Evolutionary conservation across 1,139 yeast species (phyloP).

Genomic region (Diutina neorugosa): DNA sequence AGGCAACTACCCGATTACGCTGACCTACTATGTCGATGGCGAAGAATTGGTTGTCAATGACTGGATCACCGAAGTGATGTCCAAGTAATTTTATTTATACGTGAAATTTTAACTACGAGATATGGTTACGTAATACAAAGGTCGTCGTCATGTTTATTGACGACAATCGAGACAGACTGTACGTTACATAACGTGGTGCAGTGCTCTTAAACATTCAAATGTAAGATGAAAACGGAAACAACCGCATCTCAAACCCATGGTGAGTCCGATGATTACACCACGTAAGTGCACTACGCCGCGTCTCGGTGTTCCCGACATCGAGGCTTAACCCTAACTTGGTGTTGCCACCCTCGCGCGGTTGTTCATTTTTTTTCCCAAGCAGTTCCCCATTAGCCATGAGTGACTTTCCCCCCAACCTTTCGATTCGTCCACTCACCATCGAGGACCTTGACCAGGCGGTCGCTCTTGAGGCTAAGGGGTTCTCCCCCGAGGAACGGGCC

Average conservation of each 20-base stretch:
- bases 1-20: constrained; percentile 20
- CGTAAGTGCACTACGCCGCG: not conserved
- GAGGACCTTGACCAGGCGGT: constrained; percentile 55
- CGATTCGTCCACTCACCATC: constrained; percentile 69
- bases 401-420: constrained; percentile 45
- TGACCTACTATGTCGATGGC: constrained; percentile 18
- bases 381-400: constrained; percentile 1
- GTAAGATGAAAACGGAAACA: not conserved
- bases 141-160: not conserved
- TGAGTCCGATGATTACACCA: not conserved
- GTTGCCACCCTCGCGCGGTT: constrained; percentile 1
- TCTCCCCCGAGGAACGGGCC: constrained; percentile 58
- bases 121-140: not conserved
- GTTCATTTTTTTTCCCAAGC: not conserved
- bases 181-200: not conserved
- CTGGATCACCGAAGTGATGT: constrained; percentile 16
- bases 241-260: too few relatives aligned
- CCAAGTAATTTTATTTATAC: constrained; percentile 11
- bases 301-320: not conserved
- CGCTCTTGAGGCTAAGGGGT: constrained; percentile 57
- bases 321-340: not conserved
- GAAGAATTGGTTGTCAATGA: constrained; percentile 14
- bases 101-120: constrained; percentile 5
- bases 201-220: not conserved
- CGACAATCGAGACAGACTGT: not conserved